These are phyloP conservation scores for Candida takata DNA, from an alignment of 805 yeast genomes.

Conservation along the genomic window DNA sequence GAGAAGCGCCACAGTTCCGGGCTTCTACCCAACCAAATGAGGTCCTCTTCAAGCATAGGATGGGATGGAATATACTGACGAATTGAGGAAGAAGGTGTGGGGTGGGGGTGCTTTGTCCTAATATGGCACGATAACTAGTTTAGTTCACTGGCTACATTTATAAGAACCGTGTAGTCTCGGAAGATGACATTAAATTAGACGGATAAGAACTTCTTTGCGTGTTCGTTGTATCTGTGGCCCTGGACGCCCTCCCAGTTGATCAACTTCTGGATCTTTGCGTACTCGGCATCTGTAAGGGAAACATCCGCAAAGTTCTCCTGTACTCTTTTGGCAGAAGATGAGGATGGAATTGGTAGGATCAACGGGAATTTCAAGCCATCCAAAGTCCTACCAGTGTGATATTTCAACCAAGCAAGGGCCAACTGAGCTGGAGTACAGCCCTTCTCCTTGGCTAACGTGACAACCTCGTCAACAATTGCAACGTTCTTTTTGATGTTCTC, in stretches of 20 bases:
- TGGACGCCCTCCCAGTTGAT: constrained; percentile 35
- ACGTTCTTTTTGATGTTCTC: constrained; percentile 53
- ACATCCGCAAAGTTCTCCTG: constrained; percentile 48
- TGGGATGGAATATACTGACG: too few relatives aligned
- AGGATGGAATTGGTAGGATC: constrained; percentile 77
- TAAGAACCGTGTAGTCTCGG: too few relatives aligned
- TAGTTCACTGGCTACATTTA: too few relatives aligned
- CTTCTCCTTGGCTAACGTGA: constrained; percentile 38
- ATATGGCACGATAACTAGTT: too few relatives aligned
- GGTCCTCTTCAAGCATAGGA: too few relatives aligned
- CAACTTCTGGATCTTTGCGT: constrained; percentile 33
- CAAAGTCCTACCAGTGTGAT: constrained; percentile 26
- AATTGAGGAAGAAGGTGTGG: too few relatives aligned
- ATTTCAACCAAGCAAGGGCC: constrained; percentile 60
- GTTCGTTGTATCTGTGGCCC: constrained; percentile 52
- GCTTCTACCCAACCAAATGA: too few relatives aligned
- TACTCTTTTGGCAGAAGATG: constrained; percentile 52
- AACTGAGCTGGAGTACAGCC: constrained; percentile 55
- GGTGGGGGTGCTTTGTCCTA: too few relatives aligned
- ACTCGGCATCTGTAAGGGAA: constrained; percentile 48
- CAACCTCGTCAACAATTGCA: constrained; percentile 43
- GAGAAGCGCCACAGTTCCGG: too few relatives aligned
- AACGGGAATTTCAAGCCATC: constrained; percentile 35
- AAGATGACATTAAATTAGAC: too few relatives aligned
- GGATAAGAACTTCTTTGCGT: constrained; percentile 8